A percentile compares a stretch with the other conserved stretches of the same genome.
These are phyloP conservation scores for Blechomonas ayalai DNA, from an alignment of 208 protist genomes.

Conservation along the genomic window DNA sequence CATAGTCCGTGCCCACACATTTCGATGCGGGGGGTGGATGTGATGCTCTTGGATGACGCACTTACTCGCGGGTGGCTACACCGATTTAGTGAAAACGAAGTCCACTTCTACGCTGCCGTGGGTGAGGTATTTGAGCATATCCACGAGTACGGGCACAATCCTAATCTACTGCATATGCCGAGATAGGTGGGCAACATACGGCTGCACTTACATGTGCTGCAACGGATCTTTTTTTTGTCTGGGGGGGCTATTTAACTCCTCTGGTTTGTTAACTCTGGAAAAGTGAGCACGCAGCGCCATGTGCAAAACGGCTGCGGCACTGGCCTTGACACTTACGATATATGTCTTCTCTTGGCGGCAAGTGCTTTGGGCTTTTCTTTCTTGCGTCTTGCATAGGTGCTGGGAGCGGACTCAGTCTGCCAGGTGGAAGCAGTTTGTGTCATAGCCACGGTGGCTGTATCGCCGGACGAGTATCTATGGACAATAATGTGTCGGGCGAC, in stretches of 20 bases:
- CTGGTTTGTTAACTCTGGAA: neutral
- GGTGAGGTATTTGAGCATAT: slow-evolving; percentile 53
- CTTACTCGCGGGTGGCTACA: slow-evolving; percentile 65
- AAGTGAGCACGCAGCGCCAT: too few species aligned
- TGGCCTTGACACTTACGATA: too few species aligned
- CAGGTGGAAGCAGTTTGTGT: too few species aligned
- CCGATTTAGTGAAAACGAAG: slow-evolving; percentile 59
- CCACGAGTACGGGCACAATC: slow-evolving; percentile 58
- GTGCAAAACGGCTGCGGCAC: too few species aligned
- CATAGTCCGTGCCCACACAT: slow-evolving; percentile 58
- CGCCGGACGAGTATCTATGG: too few species aligned
- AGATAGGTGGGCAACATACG: slow-evolving; percentile 1
- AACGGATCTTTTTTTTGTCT: slow-evolving; percentile 2
- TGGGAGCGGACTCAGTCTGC: too few species aligned
- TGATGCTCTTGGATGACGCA: slow-evolving; percentile 79
- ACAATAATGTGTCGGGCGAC: too few species aligned
- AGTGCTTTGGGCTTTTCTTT: slow-evolving; percentile 15
- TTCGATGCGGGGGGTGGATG: slow-evolving; percentile 72
- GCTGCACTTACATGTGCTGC: too few species aligned
- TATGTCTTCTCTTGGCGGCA: slow-evolving; percentile 6
- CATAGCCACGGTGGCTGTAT: too few species aligned
- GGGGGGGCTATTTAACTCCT: neutral
- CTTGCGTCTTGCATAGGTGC: too few species aligned
- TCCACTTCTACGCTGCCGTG: slow-evolving; percentile 60
- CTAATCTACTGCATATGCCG: slow-evolving; percentile 51